Percentiles rank a stretch among this genome's conserved stretches.
phyloP scores from a whole-genome alignment of 1,284 basidiomycete species.

The Sanghuangporus baumii region DNA sequence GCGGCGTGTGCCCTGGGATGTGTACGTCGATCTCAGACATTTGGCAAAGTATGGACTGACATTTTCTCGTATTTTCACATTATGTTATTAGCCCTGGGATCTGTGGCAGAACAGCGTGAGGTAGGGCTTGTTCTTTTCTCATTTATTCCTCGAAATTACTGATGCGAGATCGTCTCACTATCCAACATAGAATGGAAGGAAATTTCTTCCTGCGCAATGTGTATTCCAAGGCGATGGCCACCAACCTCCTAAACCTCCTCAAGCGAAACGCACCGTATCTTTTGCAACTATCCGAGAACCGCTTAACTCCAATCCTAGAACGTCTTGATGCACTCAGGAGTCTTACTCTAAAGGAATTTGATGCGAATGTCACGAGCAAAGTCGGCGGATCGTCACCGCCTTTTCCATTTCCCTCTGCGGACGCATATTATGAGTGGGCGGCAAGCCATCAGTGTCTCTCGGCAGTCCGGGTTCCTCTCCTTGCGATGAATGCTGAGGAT shows the following conservation, averaged over 20 bases:
- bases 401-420: slow-evolving; percentile 74
- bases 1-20: slow-evolving; percentile 79
- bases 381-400: slow-evolving; percentile 75
- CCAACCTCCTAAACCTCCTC: slow-evolving; percentile 69
- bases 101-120: slow-evolving; percentile 5
- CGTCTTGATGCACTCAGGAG: slow-evolving; percentile 41
- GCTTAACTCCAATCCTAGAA: slow-evolving; percentile 43
- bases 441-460: slow-evolving; percentile 48
- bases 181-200: slow-evolving; percentile 46
- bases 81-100: slow-evolving; percentile 13
- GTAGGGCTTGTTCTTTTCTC: neutral
- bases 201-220: slow-evolving; percentile 63
- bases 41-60: slow-evolving; percentile 10
- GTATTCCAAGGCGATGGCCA: slow-evolving; percentile 82
- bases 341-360: slow-evolving; percentile 58
- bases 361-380: slow-evolving; percentile 62
- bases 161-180: neutral
- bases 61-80: neutral
- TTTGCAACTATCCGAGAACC: slow-evolving; percentile 43
- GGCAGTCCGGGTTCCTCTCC: slow-evolving; percentile 61
- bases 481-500: slow-evolving; percentile 86
- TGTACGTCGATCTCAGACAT: slow-evolving; percentile 39
- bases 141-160: neutral
- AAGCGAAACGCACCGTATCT: slow-evolving; percentile 53
- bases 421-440: slow-evolving; percentile 82